These are phyloP conservation scores for Globisporangium acanthophoron DNA, from an alignment of 352 stramenopile genomes.

Conservation along the genomic window DNA sequence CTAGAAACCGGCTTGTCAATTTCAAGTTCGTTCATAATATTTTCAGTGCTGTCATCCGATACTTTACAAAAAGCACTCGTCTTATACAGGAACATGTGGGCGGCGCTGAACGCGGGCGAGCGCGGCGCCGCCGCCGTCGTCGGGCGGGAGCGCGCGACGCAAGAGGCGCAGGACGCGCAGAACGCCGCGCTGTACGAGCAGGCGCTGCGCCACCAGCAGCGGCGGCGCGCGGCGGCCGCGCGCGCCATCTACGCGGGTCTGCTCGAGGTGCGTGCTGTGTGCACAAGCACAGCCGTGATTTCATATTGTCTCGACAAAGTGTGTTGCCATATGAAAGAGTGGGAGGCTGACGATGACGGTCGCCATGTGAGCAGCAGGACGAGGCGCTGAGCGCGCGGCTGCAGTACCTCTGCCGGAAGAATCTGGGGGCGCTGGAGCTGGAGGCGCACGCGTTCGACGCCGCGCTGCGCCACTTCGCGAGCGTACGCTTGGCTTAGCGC, in stretches of 20 bases:
- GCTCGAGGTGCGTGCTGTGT: conserved; percentile 16
- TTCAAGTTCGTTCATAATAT: background rate
- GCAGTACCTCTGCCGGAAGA: conserved; percentile 70
- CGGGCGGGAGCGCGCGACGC: conserved; percentile 29
- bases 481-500: conserved; percentile 11
- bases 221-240: conserved; percentile 29
- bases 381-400: conserved; percentile 32
- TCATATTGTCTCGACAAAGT: background rate
- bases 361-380: conserved; percentile 4
- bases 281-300: no score
- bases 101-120: conserved; percentile 47
- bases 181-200: conserved; percentile 55
- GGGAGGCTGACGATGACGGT: no score
- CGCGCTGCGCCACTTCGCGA: conserved; percentile 42
- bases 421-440: conserved; percentile 49
- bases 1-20: no score
- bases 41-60: background rate
- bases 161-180: conserved; percentile 67
- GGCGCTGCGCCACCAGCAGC: conserved; percentile 63
- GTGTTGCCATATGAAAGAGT: background rate
- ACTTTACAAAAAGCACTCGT: conserved; percentile 19
- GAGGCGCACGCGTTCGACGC: conserved; percentile 33
- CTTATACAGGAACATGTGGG: conserved; percentile 29
- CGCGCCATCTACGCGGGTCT: conserved; percentile 34
- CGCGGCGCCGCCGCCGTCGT: conserved; percentile 14